Evolutionary conservation across 2,329 filamentous ascomycete genomes (phyloP), one percentile per base, ranked within the genome.

Genomic region (Fusarium sp.): DNA sequence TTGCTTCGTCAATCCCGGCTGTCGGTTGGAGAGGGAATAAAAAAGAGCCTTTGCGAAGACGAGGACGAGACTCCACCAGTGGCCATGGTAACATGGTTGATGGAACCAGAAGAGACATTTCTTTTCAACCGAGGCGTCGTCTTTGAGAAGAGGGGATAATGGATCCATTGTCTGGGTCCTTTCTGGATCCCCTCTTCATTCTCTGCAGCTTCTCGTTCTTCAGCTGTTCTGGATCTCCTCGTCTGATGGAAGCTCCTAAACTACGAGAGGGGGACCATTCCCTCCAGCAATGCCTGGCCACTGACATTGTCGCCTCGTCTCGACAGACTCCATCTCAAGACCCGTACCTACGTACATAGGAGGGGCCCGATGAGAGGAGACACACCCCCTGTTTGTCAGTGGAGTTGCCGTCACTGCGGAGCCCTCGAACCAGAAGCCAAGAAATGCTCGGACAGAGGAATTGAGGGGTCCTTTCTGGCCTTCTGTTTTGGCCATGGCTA

Each of bases 1-100:
- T 69, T 71, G 59, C 65, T 65, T 78, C 76, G 76, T 78, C 67
- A 67, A 77, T 69, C 74, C 76, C 76, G 74, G 76, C 41, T 64
- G 64, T 73, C 69, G 54, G 73, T 73, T 69, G 64, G 67, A 62
- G 65, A 62, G 50, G 35, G 50, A 43, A 69, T 59, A 74, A 75
- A 64, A 41, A 27, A 63, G 35, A 31, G 60, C 60, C 33, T 35
- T 62, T n/a, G n/a, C 50, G 27, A 54, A 29, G 27, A 54, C 27
- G 37, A 52, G 5, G 52, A 61, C 31, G 10, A 56, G 56, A 70
- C 77, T 69, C 75, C 76, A 78, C 71, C 67, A 75, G 64, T 73
- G 71, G 16, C 71, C 70, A 72, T 77, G 75, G 73, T 73, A 79
- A 79, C 73, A 73, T 64, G 74, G 73, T 71, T 70, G 31, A 62